Conservation (phyloP, 208 protist species). For the Herpetomonas samuelpessoai region DNA sequence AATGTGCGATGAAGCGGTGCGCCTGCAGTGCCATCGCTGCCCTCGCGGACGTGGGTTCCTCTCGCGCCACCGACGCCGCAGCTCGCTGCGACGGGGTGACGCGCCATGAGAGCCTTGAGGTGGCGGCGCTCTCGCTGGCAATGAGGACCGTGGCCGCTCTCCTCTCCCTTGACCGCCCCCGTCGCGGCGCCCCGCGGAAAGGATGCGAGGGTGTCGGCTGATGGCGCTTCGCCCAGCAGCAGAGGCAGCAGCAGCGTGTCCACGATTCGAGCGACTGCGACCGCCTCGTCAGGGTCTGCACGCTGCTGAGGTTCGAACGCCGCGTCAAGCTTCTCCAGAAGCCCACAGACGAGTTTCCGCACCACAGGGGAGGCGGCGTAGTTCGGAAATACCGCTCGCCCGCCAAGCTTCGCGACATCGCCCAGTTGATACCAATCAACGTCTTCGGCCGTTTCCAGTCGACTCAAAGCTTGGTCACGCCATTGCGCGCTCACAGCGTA, state of each 20-base stretch:
- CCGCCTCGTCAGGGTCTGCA: neutral
- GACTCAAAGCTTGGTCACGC: slow-evolving; percentile 68
- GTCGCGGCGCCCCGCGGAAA: too few relatives aligned
- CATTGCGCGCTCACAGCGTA: slow-evolving; percentile 82
- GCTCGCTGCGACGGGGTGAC: neutral
- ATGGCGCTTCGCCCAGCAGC: slow-evolving; percentile 10
- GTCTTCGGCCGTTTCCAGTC: slow-evolving; percentile 59
- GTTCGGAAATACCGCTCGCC: slow-evolving; percentile 67
- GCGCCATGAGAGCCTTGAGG: neutral
- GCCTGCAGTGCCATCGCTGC: too few relatives aligned
- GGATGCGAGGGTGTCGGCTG: too few relatives aligned
- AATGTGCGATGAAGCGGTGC: too few relatives aligned
- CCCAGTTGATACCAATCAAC: slow-evolving; percentile 70
- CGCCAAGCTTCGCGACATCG: slow-evolving; percentile 33
- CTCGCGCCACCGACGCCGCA: neutral
- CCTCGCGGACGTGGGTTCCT: neutral
- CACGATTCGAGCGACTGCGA: neutral
- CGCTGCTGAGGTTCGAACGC: neutral
- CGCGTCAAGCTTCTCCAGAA: slow-evolving; percentile 54
- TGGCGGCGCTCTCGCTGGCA: neutral
- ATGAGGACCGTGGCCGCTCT: too few relatives aligned
- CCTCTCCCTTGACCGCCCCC: too few relatives aligned
- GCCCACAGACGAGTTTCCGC: slow-evolving; percentile 29
- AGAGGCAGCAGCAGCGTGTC: neutral
- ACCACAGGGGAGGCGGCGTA: slow-evolving; percentile 38